phyloP scores from a whole-genome alignment of 768 basidiomycete species.

The Porpolomopsis calyptriformis region DNA sequence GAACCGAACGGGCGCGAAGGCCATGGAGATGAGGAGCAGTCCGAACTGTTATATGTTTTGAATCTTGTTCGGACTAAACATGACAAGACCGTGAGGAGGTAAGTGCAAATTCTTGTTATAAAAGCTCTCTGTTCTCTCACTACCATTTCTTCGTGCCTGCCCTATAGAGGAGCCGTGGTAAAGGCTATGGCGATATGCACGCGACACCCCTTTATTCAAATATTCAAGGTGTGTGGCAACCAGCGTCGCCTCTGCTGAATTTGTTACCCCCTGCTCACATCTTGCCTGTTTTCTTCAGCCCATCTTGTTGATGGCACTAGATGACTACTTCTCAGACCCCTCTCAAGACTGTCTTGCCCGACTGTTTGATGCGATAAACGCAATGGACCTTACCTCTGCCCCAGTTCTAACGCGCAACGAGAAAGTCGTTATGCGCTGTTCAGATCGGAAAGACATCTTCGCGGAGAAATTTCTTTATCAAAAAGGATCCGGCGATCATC shows the following conservation, averaged over 20 bases:
- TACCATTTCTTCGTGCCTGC: background rate
- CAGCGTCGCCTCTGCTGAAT: no score
- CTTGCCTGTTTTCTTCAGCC: constrained; percentile 43
- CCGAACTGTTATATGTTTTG: constrained; percentile 72
- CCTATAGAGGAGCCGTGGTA: constrained; percentile 75
- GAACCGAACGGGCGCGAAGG: constrained; percentile 27
- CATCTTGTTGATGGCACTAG: constrained; percentile 83
- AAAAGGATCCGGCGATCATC: constrained; percentile 17
- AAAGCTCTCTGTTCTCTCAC: constrained; percentile 15
- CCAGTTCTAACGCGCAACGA: constrained; percentile 74
- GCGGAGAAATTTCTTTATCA: constrained; percentile 62
- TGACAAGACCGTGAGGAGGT: constrained; percentile 59
- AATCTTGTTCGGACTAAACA: constrained; percentile 89
- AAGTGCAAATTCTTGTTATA: constrained; percentile 37
- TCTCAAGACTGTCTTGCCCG: constrained; percentile 84
- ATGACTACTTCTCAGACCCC: constrained; percentile 86
- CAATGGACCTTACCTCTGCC: constrained; percentile 74
- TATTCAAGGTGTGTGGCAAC: constrained; percentile 81
- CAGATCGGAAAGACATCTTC: constrained; percentile 88
- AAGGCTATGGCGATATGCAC: constrained; percentile 94
- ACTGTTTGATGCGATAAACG: constrained; percentile 87
- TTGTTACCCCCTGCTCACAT: background rate
- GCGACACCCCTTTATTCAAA: constrained; percentile 87
- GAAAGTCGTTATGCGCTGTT: constrained; percentile 79
- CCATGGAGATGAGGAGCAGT: constrained; percentile 28